Evolutionary conservation across 371 early-diverging fungal species (phyloP).

Genomic region (Mortierella sp.): DNA sequence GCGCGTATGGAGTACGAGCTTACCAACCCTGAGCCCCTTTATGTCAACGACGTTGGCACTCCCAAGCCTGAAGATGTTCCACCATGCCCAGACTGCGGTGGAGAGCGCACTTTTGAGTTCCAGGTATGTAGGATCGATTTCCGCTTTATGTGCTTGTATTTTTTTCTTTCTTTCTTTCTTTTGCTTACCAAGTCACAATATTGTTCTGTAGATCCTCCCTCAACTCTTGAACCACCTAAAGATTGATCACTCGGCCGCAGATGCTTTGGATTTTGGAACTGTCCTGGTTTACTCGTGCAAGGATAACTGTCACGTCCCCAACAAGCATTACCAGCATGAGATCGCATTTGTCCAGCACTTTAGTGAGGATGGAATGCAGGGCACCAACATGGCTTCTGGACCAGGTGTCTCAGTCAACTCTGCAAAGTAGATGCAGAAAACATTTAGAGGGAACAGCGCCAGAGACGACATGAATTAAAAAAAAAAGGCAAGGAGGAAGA

Average conservation of each 20-base stretch:
- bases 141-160: not conserved
- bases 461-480: too few species aligned
- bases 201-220: constrained; percentile 71
- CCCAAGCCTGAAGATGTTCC: constrained; percentile 70
- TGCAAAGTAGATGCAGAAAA: constrained; percentile 27
- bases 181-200: not conserved
- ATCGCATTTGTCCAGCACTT: constrained; percentile 77
- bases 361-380: constrained; percentile 72
- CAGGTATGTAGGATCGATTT: constrained; percentile 64
- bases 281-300: constrained; percentile 90
- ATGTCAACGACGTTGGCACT: constrained; percentile 77
- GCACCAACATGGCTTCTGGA: constrained; percentile 42
- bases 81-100: constrained; percentile 80
- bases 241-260: constrained; percentile 76
- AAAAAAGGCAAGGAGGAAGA: too few species aligned
- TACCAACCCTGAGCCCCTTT: constrained; percentile 75
- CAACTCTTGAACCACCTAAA: constrained; percentile 84
- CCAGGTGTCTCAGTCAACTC: constrained; percentile 30
- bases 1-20: constrained; percentile 76
- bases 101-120: constrained; percentile 88
- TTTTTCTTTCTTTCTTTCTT: not conserved
- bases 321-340: constrained; percentile 71
- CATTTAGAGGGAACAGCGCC: too few species aligned
- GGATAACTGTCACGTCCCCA: constrained; percentile 76
- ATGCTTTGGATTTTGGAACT: constrained; percentile 94